Evolutionary conservation across 352 stramenopile genomes (phyloP).

Genomic region (Phytophthora brassicae): DNA sequence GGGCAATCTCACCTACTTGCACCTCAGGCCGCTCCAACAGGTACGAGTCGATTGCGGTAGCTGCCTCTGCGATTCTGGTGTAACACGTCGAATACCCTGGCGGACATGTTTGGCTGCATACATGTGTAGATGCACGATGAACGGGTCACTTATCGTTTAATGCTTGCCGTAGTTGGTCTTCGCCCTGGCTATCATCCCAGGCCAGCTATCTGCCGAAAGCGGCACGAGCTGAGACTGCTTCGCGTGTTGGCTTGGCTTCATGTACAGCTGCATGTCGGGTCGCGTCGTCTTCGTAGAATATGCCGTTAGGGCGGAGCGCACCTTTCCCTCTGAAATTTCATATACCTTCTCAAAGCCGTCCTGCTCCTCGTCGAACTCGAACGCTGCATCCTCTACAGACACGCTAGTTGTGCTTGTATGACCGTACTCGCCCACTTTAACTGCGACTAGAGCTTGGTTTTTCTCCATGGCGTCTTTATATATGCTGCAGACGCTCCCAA

Average conservation of each 20-base stretch:
- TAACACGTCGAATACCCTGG: conserved; percentile 2
- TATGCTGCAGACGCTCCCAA: conserved; percentile 4
- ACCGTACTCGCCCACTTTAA: conserved; percentile 2
- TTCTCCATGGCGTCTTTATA: conserved; percentile 18
- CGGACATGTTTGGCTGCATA: conserved; percentile 3
- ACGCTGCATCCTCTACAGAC: background rate
- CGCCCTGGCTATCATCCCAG: background rate
- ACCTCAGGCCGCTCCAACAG: background rate
- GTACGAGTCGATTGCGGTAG: conserved; percentile 5
- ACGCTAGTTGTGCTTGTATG: background rate
- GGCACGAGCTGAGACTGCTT: background rate
- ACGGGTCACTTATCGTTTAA: background rate
- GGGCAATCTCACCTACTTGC: conserved; percentile 11
- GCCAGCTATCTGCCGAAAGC: background rate
- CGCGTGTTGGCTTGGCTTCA: conserved; percentile 1
- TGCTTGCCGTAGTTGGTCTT: conserved; percentile 4
- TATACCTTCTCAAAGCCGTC: conserved; percentile 11
- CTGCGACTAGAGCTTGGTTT: background rate
- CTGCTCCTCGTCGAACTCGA: background rate
- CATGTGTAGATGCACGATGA: conserved; percentile 5
- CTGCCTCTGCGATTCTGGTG: conserved; percentile 6
- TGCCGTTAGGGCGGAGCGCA: background rate
- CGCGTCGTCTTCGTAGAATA: conserved; percentile 11
- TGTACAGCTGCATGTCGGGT: conserved; percentile 8
- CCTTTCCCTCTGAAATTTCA: background rate